Percentiles rank a stretch among this genome's conserved stretches.
phyloP scores from a whole-genome alignment of 208 protist species.

The Kentomonas sorsogonicus region DNA sequence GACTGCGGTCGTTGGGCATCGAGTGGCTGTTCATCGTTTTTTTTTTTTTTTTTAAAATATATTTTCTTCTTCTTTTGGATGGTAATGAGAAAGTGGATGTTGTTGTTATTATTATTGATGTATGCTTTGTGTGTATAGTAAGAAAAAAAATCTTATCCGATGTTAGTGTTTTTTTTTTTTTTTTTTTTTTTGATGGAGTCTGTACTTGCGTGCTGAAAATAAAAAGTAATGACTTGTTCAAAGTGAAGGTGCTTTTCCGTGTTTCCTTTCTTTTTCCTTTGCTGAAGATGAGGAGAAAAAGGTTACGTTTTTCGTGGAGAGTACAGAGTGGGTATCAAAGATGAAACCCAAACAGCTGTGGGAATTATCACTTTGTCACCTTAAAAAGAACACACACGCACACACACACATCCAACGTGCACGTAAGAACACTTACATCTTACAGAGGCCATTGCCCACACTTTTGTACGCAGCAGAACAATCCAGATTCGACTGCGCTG shows the following conservation, averaged over 20 bases:
- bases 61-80: constrained; percentile 3
- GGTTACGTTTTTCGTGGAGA: not conserved
- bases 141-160: no score
- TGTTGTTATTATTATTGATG: constrained; percentile 3
- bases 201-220: no score
- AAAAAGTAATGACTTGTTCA: constrained; percentile 32
- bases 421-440: no score
- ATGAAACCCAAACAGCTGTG: constrained; percentile 4
- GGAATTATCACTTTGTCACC: constrained; percentile 1
- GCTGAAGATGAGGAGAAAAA: not conserved
- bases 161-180: not conserved
- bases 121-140: no score
- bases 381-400: no score
- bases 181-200: no score
- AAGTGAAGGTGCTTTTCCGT: not conserved
- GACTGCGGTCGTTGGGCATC: no score
- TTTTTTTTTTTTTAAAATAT: constrained; percentile 2
- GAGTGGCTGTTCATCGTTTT: not conserved
- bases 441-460: no score
- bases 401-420: no score
- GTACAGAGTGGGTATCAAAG: constrained; percentile 19
- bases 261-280: not conserved
- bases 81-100: not conserved
- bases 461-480: no score
- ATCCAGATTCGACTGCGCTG: no score